These are phyloP conservation scores for Fraxinus baroniana DNA, from an alignment of 305 asterid genomes.

Conservation along the genomic window DNA sequence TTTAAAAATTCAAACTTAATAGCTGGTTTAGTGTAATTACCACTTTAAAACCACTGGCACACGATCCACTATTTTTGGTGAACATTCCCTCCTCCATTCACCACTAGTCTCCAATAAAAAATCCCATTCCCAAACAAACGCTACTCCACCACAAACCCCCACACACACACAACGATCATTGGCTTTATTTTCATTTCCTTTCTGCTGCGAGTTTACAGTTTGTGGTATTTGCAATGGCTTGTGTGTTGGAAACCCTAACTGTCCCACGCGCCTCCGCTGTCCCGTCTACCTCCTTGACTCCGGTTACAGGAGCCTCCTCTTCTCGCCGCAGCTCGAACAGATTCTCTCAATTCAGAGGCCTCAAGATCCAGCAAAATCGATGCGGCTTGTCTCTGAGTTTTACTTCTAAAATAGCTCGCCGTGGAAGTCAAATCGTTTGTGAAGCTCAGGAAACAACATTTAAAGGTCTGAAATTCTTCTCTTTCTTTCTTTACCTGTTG, in stretches of 20 bases:
- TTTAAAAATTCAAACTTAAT: too few species aligned
- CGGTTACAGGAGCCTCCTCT: constrained; percentile 25
- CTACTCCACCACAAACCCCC: constrained; percentile 23
- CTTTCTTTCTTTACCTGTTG: background rate
- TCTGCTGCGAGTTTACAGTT: background rate
- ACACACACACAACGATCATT: background rate
- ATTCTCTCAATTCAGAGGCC: constrained; percentile 37
- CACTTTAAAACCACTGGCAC: background rate
- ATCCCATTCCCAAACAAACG: constrained; percentile 16
- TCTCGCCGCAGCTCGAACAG: constrained; percentile 27
- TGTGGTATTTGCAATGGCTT: constrained; percentile 34
- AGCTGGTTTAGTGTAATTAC: too few species aligned
- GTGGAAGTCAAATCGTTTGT: constrained; percentile 43
- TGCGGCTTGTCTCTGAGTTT: constrained; percentile 24
- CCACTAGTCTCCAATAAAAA: background rate
- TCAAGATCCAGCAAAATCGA: constrained; percentile 35
- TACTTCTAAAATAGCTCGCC: constrained; percentile 25
- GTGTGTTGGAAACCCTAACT: constrained; percentile 39
- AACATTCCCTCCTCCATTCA: background rate
- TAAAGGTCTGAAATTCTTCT: constrained; percentile 28
- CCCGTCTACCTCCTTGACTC: constrained; percentile 34
- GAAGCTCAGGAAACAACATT: constrained; percentile 50
- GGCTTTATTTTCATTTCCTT: background rate
- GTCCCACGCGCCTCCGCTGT: constrained; percentile 45
- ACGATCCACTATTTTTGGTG: background rate